phyloP scores from a whole-genome alignment of 345 rosid genomes.

The Eucalyptus coolabah region DNA sequence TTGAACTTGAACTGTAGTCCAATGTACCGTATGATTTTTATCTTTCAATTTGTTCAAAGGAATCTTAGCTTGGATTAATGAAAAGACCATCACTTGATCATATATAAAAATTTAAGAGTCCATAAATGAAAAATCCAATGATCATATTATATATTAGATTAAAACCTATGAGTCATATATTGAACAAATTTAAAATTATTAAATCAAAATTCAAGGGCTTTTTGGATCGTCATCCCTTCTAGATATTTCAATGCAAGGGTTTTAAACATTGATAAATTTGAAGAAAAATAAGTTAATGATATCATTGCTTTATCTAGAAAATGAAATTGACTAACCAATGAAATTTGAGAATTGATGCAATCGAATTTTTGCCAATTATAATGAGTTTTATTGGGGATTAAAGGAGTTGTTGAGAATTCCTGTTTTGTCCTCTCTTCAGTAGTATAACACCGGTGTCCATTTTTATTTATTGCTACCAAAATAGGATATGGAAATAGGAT shows the following conservation, averaged over 20 bases:
- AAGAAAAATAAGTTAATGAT: not conserved
- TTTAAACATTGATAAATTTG: not conserved
- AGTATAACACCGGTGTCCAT: rapidly evolving
- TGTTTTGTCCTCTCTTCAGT: rapidly evolving
- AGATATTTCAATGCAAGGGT: no score
- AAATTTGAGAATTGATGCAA: not conserved
- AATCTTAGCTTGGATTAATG: rapidly evolving
- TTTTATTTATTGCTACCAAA: no score
- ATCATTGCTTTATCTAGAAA: not conserved
- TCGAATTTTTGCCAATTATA: not conserved
- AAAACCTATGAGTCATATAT: no score
- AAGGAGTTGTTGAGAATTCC: not conserved
- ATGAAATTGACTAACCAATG: not conserved
- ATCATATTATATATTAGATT: no score
- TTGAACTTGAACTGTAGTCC: rapidly evolving
- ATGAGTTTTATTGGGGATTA: not conserved
- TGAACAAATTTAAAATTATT: no score
- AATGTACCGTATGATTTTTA: no score
- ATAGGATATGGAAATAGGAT: no score
- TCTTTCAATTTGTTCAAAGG: rapidly evolving
- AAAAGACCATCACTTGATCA: no score
- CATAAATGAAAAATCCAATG: no score
- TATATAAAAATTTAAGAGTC: rapidly evolving
- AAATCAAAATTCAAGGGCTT: not conserved
- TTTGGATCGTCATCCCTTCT: no score